These are phyloP conservation scores for Lasiosphaeria hispida DNA, from an alignment of 495 filamentous ascomycete genomes.

Conservation along the genomic window DNA sequence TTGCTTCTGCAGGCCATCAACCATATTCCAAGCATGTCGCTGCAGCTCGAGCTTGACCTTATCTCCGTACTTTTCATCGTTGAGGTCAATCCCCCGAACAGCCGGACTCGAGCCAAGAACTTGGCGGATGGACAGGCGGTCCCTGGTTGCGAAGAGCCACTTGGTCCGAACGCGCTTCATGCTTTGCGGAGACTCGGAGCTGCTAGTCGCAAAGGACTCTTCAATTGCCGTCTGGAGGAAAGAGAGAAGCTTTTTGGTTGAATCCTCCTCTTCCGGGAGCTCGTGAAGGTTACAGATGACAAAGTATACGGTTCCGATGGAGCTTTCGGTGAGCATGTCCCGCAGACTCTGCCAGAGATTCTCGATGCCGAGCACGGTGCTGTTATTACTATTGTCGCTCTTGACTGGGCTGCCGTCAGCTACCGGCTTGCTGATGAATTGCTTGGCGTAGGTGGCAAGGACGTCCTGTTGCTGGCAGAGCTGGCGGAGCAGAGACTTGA, in stretches of 20 bases:
- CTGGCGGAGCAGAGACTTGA: slow-evolving; percentile 37
- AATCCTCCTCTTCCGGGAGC: too few relatives aligned
- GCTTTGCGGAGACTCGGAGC: too few relatives aligned
- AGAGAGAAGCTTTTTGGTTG: too few relatives aligned
- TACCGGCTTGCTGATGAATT: slow-evolving; percentile 28
- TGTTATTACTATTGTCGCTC: too few relatives aligned
- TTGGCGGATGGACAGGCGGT: too few relatives aligned
- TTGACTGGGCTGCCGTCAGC: slow-evolving; percentile 20
- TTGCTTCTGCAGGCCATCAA: slow-evolving; percentile 27
- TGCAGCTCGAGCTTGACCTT: not conserved
- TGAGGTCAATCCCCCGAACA: slow-evolving; percentile 9
- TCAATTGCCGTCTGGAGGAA: too few relatives aligned
- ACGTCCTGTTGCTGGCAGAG: slow-evolving; percentile 34
- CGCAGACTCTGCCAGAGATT: slow-evolving; percentile 37
- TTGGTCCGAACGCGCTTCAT: too few relatives aligned
- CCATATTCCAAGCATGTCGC: slow-evolving; percentile 5
- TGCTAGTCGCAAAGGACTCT: too few relatives aligned
- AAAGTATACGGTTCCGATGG: slow-evolving; percentile 35
- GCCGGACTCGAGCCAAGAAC: slow-evolving; percentile 16
- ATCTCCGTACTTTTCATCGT: not conserved
- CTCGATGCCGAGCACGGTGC: slow-evolving; percentile 31
- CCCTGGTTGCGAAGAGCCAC: too few relatives aligned
- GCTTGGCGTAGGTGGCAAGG: slow-evolving; percentile 35
- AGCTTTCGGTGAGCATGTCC: slow-evolving; percentile 36
- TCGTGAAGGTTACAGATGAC: slow-evolving; percentile 40